Evolutionary conservation across 108 stramenopile species (phyloP).

Genomic region (Nitzschia sp.): DNA sequence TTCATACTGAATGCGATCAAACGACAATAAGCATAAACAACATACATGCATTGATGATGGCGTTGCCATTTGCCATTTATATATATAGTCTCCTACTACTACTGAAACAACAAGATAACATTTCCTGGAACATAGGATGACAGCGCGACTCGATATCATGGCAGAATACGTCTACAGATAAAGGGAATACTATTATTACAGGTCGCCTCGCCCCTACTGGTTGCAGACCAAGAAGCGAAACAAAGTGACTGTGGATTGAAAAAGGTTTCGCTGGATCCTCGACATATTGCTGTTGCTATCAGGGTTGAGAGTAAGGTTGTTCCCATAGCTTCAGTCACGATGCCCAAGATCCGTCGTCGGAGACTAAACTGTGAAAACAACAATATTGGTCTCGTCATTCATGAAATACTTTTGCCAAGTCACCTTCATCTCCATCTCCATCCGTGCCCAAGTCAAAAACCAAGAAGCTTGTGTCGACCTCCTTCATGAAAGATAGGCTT

Average conservation of each 20-base stretch:
- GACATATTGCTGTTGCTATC: neutral
- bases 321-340: neutral
- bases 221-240: neutral
- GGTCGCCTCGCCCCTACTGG: neutral
- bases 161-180: neutral
- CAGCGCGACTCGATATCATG: too few species aligned
- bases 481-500: neutral
- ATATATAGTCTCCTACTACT: too few species aligned
- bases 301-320: neutral
- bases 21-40: too few species aligned
- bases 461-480: too few species aligned
- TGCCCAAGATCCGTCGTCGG: neutral
- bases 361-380: neutral
- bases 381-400: slow-evolving; percentile 5
- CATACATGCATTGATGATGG: too few species aligned
- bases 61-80: too few species aligned
- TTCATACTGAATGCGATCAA: too few species aligned
- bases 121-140: too few species aligned
- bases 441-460: too few species aligned
- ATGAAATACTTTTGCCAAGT: too few species aligned
- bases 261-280: neutral
- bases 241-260: neutral
- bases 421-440: too few species aligned
- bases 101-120: too few species aligned
- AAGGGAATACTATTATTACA: neutral